Base-by-base conservation (phyloP, 305 asterid species). In the Fraxinus sp. region DNA sequence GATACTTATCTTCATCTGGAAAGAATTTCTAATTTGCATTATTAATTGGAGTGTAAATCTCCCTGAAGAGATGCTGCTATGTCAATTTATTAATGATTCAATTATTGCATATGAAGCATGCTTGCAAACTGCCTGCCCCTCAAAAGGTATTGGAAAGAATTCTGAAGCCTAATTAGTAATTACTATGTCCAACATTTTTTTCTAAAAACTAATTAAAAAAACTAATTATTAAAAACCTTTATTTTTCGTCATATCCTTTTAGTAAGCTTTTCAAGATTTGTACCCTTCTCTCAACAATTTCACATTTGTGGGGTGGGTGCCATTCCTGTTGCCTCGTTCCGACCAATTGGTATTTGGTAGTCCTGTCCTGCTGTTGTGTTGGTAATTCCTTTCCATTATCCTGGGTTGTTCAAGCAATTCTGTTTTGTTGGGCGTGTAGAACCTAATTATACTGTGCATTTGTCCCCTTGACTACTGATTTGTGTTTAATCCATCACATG, bases 1-100 rank as follows among this genome's bases (percentile, higher is more conserved):
- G 59, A 28, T 81, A 75, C 22, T 70, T 36, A 46, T 70, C 80
- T 46, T 80, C 39, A 83, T 75, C 68, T 64, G 73, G 80, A 81
- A 76, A 73, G 41, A 22, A 26, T 71, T 49, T 30, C 64, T 77
- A n/a, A 43, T 33, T 41, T 62, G 74, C 24, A 52, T 62, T 73
- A 28, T 72, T 70, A 57, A 24, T 71, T 33, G 46, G 46, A 75
- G 78, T 16, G 77, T 62, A 77, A 68, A 77, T 71, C 30, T 59
- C 71, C 30, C 73, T 33, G 57, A 78, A 11, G 37, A 82, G 24
- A 64, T 78, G 1, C 32, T 62, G 68, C 57, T 36, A 30, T 78
- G 24, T 78, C 70, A 16, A 26, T 77, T 14, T 46, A 62, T 43
- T 35, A 41, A 59, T 75, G 72, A 39, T 82, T 87, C 30, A 37